Base-by-base conservation (phyloP, 352 stramenopile genomes). In the Globisporangium acanthophoron region DNA sequence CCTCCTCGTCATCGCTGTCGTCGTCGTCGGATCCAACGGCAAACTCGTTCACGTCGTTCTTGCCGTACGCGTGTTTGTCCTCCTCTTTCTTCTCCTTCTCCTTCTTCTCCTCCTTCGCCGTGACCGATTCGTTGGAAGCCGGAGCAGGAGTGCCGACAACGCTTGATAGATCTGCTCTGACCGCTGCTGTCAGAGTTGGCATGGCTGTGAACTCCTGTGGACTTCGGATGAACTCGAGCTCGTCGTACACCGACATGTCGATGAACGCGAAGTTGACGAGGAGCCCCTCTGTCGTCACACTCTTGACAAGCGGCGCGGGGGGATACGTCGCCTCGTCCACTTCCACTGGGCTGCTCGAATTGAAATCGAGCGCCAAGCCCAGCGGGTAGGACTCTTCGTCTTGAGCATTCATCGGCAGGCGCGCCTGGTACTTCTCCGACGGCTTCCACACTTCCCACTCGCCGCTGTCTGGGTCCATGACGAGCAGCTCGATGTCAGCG, bases 371-470 rank as follows among this genome's bases (percentile, higher is more conserved):
- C 13, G 65, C 62, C 54, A 91, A 57, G 0, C 78, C 76, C 46
- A 86, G 70, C 16, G 75, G 81, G 51, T 72, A 91, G 29, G 76
- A 85, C 51, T 91, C 81, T 44, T 88, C 78, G 47, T 91, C 81
- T 12, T 85, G 58, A 16, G 61, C 65, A 24, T 82, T 87, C 78
- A 89, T 89, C 1, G 81, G 81, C 27, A 91, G 65, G 3, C 81
- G 81, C 18, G 81, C 78, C 66, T 88, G 78, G 46, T 85, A 91
- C 53, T 81, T 87, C 59, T 91, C 81, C 24, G 77, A 70, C 8
- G 81, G 77, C 53, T 91, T 91, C 81, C 81, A 91, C 3, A 88
- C 47, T 56, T 79, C 62, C 81, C 81, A 91, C 56, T 85, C 75
- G 4, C 69, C 72, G 18, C 49, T 61, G 2, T 89, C 77, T 5